phyloP scores from a whole-genome alignment of 2,329 filamentous ascomycete species.

The Monosporascus cannonballus region DNA sequence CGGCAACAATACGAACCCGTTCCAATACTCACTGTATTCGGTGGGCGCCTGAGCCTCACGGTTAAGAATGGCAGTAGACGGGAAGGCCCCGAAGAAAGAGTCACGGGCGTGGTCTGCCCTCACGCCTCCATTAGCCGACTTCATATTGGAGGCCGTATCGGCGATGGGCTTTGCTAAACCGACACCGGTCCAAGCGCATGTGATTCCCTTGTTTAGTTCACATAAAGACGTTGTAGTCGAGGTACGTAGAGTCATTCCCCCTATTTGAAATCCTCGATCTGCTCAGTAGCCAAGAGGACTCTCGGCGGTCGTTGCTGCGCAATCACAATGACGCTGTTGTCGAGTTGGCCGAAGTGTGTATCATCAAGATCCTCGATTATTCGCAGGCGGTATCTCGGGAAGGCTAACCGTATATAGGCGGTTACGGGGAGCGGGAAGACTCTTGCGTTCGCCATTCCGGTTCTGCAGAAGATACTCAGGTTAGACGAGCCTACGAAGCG shows the following conservation, averaged over 20 bases:
- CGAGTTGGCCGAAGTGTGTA: too few species aligned
- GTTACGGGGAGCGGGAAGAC: slow-evolving; percentile 92
- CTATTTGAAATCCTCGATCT: too few species aligned
- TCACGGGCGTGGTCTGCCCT: slow-evolving; percentile 60
- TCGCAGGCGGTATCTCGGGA: background rate
- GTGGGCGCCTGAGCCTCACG: too few species aligned
- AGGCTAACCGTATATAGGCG: slow-evolving; percentile 41
- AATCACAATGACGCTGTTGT: too few species aligned
- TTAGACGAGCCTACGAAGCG: slow-evolving; percentile 78
- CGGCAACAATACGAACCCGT: too few species aligned
- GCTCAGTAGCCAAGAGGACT: too few species aligned
- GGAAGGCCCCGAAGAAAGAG: slow-evolving; percentile 35
- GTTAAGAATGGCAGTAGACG: slow-evolving; percentile 26
- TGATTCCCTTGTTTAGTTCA: slow-evolving; percentile 68
- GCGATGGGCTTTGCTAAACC: slow-evolving; percentile 82
- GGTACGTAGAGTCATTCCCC: too few species aligned
- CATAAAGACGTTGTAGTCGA: slow-evolving; percentile 24
- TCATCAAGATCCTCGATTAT: background rate
- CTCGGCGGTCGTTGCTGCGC: too few species aligned
- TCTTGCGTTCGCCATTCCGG: slow-evolving; percentile 75
- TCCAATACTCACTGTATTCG: too few species aligned
- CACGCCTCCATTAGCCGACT: slow-evolving; percentile 67
- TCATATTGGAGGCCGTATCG: slow-evolving; percentile 77
- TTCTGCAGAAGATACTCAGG: slow-evolving; percentile 75
- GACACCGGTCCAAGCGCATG: slow-evolving; percentile 92